These are phyloP conservation scores for Hypsizygus ulmarius DNA, from an alignment of 1,284 basidiomycete genomes.

Conservation along the genomic window DNA sequence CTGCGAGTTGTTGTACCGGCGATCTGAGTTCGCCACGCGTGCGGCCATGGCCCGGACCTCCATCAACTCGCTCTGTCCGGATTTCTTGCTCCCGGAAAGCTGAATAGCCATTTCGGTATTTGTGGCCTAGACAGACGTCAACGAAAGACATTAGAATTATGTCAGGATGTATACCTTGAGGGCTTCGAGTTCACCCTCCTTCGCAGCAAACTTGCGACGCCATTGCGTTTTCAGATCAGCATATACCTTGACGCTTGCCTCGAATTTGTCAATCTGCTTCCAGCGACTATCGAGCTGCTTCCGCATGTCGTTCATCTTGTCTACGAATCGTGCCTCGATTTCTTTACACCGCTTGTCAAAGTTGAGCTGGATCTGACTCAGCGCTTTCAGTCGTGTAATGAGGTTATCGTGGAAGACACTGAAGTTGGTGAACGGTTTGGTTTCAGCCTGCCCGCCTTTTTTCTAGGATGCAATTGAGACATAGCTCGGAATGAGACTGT, in stretches of 20 bases:
- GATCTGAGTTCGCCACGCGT: slow-evolving; percentile 79
- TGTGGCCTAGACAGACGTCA: slow-evolving; percentile 47
- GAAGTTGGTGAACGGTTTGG: slow-evolving; percentile 93
- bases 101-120: slow-evolving; percentile 78
- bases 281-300: slow-evolving; percentile 87
- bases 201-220: slow-evolving; percentile 78
- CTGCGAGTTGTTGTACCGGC: slow-evolving; percentile 74
- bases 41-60: slow-evolving; percentile 71
- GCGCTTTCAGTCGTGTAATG: slow-evolving; percentile 80
- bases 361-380: slow-evolving; percentile 80
- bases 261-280: slow-evolving; percentile 94
- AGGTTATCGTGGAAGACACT: slow-evolving; percentile 93
- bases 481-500: slow-evolving; percentile 1
- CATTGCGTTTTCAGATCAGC: slow-evolving; percentile 84
- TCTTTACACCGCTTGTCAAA: slow-evolving; percentile 89
- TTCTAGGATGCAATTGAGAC: slow-evolving; percentile 42
- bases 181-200: slow-evolving; percentile 88
- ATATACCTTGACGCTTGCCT: slow-evolving; percentile 81
- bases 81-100: slow-evolving; percentile 63
- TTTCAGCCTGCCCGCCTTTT: slow-evolving; percentile 71
- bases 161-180: slow-evolving; percentile 55
- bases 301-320: slow-evolving; percentile 77
- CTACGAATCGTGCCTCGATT: slow-evolving; percentile 67
- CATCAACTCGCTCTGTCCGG: slow-evolving; percentile 61
- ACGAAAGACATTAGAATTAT: neutral